Base-by-base conservation (phyloP, 2,329 filamentous ascomycete species). In the Penicillium sp. region DNA sequence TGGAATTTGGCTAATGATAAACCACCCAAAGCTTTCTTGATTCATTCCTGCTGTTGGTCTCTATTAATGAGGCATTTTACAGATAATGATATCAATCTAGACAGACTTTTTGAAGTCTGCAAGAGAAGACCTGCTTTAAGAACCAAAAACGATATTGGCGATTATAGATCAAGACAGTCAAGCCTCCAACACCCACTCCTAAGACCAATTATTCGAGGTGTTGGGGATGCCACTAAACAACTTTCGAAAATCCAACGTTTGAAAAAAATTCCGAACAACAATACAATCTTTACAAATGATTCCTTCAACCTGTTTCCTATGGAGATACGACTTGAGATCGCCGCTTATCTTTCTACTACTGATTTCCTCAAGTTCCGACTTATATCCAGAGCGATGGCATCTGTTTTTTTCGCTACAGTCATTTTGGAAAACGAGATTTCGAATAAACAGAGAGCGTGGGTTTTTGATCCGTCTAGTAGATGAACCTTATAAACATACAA, bases 31-130 rank as follows among this genome's bases (percentile, higher is more conserved):
- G 40, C 40, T 40, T 42, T 44, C 23, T 40, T 56, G 27, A 26
- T 53, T 40, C 53, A 56, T 41, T 32, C 43, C 18, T 34, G 13
- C 34, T 56, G 53, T 30, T 53, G 49, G 44, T 39, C 13, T 14
- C 13, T 56, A 32, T 30, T 56, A 27, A 30, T 8, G 18, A 40
- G n/a, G 35, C 40, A 52, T 11, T 56, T 56, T 14, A 39, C 36
- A 48, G 29, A 45, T 13, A 34, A 41, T 4, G 44, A 56, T 5
- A 14, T 53, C 5, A 41, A 56, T 41, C 34, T 56, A 5, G 45
- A 49, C 42, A 47, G 39, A 14, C 44, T 53, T 41, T 53, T 56
- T 26, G 48, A 49, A 35, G 40, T 56, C 39, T 56, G 40, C 23
- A 52, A 26, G 27, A 32, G 48, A 1, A 43, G 39, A 29, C 32